Percentiles rank a stretch among this genome's conserved stretches.
Evolutionary conservation across 2,329 filamentous ascomycete species (phyloP).

Genomic region (Clonostachys rhizophaga): DNA sequence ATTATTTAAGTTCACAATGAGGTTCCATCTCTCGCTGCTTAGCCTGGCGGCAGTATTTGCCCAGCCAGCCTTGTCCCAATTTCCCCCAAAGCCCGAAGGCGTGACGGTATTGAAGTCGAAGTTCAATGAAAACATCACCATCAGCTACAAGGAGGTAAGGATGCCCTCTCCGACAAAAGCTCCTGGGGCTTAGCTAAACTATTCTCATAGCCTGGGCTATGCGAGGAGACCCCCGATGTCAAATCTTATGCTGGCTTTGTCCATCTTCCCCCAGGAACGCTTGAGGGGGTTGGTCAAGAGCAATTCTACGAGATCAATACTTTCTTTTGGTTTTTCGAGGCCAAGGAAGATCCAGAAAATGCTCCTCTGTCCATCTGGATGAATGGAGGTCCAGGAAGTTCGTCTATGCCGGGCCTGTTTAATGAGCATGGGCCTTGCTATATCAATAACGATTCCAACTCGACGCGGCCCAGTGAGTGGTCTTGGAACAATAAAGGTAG

Average conservation of each 20-base stretch:
- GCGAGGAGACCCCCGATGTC: conserved; percentile 51
- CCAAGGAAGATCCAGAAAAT: conserved; percentile 31
- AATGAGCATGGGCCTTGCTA: conserved; percentile 51
- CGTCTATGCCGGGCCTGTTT: conserved; percentile 62
- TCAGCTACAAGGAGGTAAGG: conserved; percentile 52
- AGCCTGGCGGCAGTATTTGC: background rate
- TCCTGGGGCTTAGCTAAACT: background rate
- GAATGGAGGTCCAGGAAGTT: conserved; percentile 62
- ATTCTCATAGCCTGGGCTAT: conserved; percentile 46
- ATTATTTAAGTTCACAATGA: background rate
- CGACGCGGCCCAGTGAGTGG: conserved; percentile 52
- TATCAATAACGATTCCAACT: conserved; percentile 40
- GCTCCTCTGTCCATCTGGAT: conserved; percentile 54
- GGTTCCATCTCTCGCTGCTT: background rate
- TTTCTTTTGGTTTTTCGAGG: conserved; percentile 47
- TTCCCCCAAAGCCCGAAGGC: conserved; percentile 19
- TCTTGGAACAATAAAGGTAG: conserved; percentile 52
- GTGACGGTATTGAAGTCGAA: conserved; percentile 49
- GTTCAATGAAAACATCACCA: conserved; percentile 54
- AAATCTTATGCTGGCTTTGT: conserved; percentile 64
- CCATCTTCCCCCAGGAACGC: conserved; percentile 37
- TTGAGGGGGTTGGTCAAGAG: conserved; percentile 36
- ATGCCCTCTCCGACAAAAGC: conserved; percentile 6
- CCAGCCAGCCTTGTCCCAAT: conserved; percentile 11
- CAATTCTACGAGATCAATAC: conserved; percentile 42